These are phyloP conservation scores for Fusarium multiceps DNA, from an alignment of 2,329 filamentous ascomycete species.

Conservation along the genomic window DNA sequence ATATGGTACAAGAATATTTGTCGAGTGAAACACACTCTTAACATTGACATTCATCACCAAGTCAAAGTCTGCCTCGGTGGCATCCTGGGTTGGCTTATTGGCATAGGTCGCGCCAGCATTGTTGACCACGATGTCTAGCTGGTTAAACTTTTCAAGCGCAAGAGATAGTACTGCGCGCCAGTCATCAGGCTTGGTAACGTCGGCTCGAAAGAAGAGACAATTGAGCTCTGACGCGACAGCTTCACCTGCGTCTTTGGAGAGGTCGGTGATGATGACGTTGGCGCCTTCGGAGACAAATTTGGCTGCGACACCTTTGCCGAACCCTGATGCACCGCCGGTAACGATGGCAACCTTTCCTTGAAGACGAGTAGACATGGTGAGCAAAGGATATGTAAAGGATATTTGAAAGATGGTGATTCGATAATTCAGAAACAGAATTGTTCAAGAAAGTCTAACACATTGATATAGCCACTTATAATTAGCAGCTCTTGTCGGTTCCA, in stretches of 20 bases:
- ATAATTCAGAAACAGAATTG: neutral
- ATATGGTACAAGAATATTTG: conserved; percentile 69
- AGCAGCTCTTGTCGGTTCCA: neutral
- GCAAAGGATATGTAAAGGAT: neutral
- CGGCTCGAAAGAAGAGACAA: conserved; percentile 51
- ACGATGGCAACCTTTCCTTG: conserved; percentile 56
- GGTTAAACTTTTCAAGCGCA: conserved; percentile 59
- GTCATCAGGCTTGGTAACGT: conserved; percentile 54
- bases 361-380: conserved; percentile 45
- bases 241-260: conserved; percentile 64
- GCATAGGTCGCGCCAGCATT: conserved; percentile 69
- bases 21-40: conserved; percentile 72
- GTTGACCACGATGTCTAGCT: conserved; percentile 69
- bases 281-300: conserved; percentile 29
- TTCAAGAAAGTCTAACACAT: no score
- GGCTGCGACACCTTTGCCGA: conserved; percentile 48
- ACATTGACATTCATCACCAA: conserved; percentile 76
- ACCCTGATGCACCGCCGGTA: conserved; percentile 59
- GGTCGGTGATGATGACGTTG: conserved; percentile 65
- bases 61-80: conserved; percentile 75
- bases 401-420: neutral
- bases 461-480: neutral
- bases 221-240: conserved; percentile 59
- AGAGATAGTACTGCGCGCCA: conserved; percentile 63
- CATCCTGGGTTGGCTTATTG: conserved; percentile 72